Percentiles rank a stretch among this genome's conserved stretches.
phyloP scores from a whole-genome alignment of 148 eudicot genomes.

The Arbutus unedo region DNA sequence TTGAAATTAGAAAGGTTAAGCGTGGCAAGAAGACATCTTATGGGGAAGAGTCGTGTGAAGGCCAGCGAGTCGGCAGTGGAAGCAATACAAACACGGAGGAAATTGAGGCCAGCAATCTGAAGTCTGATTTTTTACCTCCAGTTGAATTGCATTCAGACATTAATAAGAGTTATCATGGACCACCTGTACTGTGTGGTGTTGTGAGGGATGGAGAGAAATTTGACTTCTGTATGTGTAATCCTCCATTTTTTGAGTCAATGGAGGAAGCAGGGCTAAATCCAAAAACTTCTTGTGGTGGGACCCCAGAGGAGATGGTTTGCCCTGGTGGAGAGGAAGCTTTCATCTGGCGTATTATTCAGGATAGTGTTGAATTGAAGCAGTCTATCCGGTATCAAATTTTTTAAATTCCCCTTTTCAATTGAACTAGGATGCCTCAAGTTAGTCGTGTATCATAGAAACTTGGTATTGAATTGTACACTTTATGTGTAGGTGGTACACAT shows the following conservation, averaged over 20 bases:
- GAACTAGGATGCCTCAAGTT: constrained; percentile 8
- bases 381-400: constrained; percentile 62
- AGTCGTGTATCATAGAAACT: constrained; percentile 2
- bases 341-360: constrained; percentile 69
- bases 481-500: constrained; percentile 83
- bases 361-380: constrained; percentile 60
- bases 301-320: constrained; percentile 84
- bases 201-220: constrained; percentile 74
- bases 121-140: constrained; percentile 15
- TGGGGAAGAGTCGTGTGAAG: constrained; percentile 21
- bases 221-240: constrained; percentile 99
- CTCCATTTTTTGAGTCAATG: constrained; percentile 94
- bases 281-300: constrained; percentile 96
- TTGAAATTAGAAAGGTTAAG: constrained; percentile 69
- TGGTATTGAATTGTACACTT: background rate
- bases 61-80: background rate
- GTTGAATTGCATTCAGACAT: constrained; percentile 17
- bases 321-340: constrained; percentile 91
- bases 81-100: constrained; percentile 16
- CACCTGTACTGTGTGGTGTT: constrained; percentile 69
- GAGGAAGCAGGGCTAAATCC: constrained; percentile 90
- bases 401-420: background rate
- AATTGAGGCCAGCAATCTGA: constrained; percentile 16
- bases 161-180: constrained; percentile 47
- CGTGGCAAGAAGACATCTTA: constrained; percentile 15